Evolutionary conservation across 1,139 yeast genomes (phyloP), one percentile per base, ranked within the genome.

Genomic region (Yamadazyma triangularis): DNA sequence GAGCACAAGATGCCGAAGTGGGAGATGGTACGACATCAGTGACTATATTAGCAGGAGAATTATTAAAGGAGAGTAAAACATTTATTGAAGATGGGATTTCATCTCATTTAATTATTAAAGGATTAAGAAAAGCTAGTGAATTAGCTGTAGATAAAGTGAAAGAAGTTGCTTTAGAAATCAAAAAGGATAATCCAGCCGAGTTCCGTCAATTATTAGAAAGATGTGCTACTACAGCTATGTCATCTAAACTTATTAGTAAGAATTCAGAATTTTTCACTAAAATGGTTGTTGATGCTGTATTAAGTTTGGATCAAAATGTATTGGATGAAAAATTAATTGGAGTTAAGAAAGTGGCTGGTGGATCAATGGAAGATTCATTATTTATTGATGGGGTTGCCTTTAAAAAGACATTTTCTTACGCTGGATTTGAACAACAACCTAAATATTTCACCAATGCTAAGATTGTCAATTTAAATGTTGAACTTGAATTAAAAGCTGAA

Each of bases 21-120:
- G 99, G 99, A 41, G 99, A 91, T 58, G 99, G 99, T 45, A 91
- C 99, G 25, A 91, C 98, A 0, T 81, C 96, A 25, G 98, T 93
- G 10, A 87, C 97, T 1, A 73, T 91, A 28, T 62, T 91, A 43
- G 97, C 98, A 2, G 96, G 97, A 34, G 98, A 91, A 60, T 73
- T 91, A 42, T 73, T 91, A 60, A 87, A 87, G 54, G 97, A 91
- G 58, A 79, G 93, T 45, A 88, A 87, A 55, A 61, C 75, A 23
- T 91, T 89, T 51, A 86, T 91, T 40, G 98, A 91, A 59, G 98
- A 91, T 59, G 96, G 96, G 24, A 86, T 91, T 42, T 84, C 95
- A 16, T 80, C 96, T 4, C 94, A 87, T 52, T 74, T 88, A 32
- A 85, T 91, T 40, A 73, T 82, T 46, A 86, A 87, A 57, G 98